Evolutionary conservation across 2,329 filamentous ascomycete genomes (phyloP).

Genomic region (Stenocarpella maydis): DNA sequence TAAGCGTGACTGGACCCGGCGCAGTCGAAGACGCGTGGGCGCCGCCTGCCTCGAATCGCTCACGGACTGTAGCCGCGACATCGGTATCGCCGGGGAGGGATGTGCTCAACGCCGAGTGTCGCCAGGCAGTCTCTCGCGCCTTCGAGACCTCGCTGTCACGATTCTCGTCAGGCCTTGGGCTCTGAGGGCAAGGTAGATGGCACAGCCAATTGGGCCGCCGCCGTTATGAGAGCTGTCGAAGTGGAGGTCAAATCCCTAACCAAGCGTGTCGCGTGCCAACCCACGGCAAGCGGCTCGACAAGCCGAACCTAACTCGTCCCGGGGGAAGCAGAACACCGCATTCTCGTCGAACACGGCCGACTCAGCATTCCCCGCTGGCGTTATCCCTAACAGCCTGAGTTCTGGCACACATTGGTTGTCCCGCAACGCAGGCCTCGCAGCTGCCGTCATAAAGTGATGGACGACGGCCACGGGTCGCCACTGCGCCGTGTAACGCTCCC

Average conservation of each 20-base stretch:
- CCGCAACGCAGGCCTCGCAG: slow-evolving; percentile 60
- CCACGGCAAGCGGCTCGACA: slow-evolving; percentile 69
- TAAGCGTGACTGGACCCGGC: slow-evolving; percentile 51
- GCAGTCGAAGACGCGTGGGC: slow-evolving; percentile 39
- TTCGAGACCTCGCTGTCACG: slow-evolving; percentile 63
- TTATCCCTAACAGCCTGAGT: slow-evolving; percentile 52
- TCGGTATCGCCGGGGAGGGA: slow-evolving; percentile 34
- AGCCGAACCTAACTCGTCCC: slow-evolving; percentile 60
- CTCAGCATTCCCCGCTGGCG: slow-evolving; percentile 58
- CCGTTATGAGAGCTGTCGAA: slow-evolving; percentile 62
- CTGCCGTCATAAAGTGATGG: slow-evolving; percentile 63
- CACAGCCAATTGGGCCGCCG: slow-evolving; percentile 69
- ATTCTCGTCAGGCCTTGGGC: slow-evolving; percentile 62
- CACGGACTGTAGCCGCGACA: slow-evolving; percentile 24
- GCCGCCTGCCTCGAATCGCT: slow-evolving; percentile 29
- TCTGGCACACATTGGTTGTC: slow-evolving; percentile 45
- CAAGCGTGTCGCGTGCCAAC: slow-evolving; percentile 64
- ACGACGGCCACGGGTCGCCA: slow-evolving; percentile 64
- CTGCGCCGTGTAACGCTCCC: slow-evolving; percentile 52
- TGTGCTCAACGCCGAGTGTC: slow-evolving; percentile 58
- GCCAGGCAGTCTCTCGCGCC: slow-evolving; percentile 57
- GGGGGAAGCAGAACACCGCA: slow-evolving; percentile 56
- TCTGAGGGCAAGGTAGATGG: slow-evolving; percentile 64
- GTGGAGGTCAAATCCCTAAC: slow-evolving; percentile 44
- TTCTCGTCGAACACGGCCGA: slow-evolving; percentile 58